phyloP scores from a whole-genome alignment of 2,329 filamentous ascomycete species.

The Colletotrichum chrysophilum region DNA sequence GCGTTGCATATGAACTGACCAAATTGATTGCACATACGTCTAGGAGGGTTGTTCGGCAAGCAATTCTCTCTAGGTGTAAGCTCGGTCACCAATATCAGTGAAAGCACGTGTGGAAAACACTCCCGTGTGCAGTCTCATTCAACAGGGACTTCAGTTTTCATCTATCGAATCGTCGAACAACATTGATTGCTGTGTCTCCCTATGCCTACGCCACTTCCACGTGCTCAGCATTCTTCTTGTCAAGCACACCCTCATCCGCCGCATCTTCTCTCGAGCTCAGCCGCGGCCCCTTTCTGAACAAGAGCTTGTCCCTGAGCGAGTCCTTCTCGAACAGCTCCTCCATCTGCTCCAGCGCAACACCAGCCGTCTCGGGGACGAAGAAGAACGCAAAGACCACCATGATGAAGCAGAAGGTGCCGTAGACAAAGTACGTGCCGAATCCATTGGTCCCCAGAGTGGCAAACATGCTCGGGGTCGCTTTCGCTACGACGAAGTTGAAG shows the following conservation, averaged over 20 bases:
- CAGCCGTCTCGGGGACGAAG: conserved; percentile 57
- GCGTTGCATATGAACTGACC: neutral
- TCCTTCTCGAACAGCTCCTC: conserved; percentile 30
- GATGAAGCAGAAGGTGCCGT: conserved; percentile 59
- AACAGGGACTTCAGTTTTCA: neutral
- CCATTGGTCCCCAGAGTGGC: conserved; percentile 32
- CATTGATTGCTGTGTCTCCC: neutral
- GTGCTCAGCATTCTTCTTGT: neutral
- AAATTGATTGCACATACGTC: neutral
- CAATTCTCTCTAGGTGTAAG: neutral
- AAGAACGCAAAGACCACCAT: conserved; percentile 56
- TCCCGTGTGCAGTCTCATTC: neutral
- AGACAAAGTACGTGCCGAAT: conserved; percentile 61
- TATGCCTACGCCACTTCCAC: neutral
- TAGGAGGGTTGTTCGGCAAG: neutral
- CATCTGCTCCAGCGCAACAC: conserved; percentile 29
- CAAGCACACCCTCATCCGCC: neutral
- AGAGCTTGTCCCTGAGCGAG: neutral
- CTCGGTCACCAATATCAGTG: neutral
- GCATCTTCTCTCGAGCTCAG: neutral
- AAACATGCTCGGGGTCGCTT: conserved; percentile 66
- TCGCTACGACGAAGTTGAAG: conserved; percentile 68
- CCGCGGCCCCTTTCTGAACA: neutral
- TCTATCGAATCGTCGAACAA: neutral
- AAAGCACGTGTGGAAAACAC: neutral